Conservation (phyloP, 176 grass and related monocot species). For the Lolium rigidum region DNA sequence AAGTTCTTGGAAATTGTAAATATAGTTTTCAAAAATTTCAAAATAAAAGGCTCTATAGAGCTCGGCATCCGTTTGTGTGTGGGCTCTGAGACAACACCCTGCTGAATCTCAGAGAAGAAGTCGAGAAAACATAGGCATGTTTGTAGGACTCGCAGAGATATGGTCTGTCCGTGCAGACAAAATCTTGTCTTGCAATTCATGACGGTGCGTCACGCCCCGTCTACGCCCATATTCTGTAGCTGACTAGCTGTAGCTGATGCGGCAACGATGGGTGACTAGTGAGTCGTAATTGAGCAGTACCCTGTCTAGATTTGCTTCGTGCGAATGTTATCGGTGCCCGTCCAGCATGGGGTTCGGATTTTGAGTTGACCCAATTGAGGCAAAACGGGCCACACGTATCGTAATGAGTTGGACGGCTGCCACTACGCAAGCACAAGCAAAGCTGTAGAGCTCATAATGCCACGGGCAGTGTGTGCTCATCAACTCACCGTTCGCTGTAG, state of each 20-base stretch:
- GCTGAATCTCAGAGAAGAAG: too few species aligned
- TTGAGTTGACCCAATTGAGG: neutral
- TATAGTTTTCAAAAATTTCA: too few species aligned
- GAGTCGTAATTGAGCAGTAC: neutral
- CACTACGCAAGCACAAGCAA: neutral
- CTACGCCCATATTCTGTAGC: neutral
- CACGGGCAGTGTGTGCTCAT: neutral
- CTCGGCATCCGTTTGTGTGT: too few species aligned
- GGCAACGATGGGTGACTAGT: neutral
- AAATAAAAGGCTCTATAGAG: too few species aligned
- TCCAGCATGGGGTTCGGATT: neutral
- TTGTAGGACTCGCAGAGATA: neutral
- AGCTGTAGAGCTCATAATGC: neutral
- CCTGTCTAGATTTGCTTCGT: conserved; percentile 25
- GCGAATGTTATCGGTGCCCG: neutral
- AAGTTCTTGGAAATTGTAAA: too few species aligned
- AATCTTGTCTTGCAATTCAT: neutral
- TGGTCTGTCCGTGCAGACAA: neutral
- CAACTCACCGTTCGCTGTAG: neutral
- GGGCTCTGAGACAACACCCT: too few species aligned
- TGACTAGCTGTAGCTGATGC: neutral
- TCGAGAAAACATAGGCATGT: too few species aligned
- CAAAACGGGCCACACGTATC: neutral
- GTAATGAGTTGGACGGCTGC: neutral
- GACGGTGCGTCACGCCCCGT: neutral